These are phyloP conservation scores for Mucor circinelloides DNA, from an alignment of 371 early-diverging fungal genomes.

Conservation along the genomic window DNA sequence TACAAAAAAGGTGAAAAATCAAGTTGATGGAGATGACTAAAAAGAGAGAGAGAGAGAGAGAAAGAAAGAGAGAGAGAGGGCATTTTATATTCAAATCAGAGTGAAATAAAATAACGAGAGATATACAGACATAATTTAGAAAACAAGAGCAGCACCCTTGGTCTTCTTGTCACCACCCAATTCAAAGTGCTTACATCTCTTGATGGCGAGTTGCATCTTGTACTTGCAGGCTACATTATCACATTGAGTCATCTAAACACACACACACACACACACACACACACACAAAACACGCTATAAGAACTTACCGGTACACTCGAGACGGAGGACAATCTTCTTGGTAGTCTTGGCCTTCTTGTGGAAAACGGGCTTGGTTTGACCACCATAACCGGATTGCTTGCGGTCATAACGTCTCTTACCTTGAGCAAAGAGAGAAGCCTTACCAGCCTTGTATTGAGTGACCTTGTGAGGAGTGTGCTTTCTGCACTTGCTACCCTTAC, in stretches of 20 bases:
- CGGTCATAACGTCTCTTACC: conserved; percentile 74
- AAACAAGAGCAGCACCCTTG: conserved; percentile 77
- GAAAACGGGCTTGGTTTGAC: conserved; percentile 99
- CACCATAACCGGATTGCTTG: conserved; percentile 97
- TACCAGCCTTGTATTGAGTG: conserved; percentile 99
- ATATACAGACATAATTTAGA: conserved; percentile 51
- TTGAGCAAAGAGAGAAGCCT: conserved; percentile 97
- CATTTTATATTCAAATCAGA: not conserved
- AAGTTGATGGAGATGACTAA: not conserved
- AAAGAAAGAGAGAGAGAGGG: too few species aligned
- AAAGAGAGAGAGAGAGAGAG: not conserved
- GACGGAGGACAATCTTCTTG: conserved; percentile 99
- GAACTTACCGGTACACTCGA: conserved; percentile 86
- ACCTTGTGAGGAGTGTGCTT: conserved; percentile 99
- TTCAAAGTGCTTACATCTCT: conserved; percentile 99
- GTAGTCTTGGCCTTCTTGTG: conserved; percentile 97
- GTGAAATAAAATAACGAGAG: not conserved
- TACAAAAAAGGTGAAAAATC: not conserved
- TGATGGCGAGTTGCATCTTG: conserved; percentile 93
- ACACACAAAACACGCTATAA: too few species aligned
- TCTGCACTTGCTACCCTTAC: conserved; percentile 94
- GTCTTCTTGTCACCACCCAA: conserved; percentile 99
- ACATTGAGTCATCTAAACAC: not conserved
- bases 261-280: too few species aligned
- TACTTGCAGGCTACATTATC: conserved; percentile 83